These are phyloP conservation scores for Solanum clarkiae DNA, from an alignment of 257 asterid species.

Conservation along the genomic window DNA sequence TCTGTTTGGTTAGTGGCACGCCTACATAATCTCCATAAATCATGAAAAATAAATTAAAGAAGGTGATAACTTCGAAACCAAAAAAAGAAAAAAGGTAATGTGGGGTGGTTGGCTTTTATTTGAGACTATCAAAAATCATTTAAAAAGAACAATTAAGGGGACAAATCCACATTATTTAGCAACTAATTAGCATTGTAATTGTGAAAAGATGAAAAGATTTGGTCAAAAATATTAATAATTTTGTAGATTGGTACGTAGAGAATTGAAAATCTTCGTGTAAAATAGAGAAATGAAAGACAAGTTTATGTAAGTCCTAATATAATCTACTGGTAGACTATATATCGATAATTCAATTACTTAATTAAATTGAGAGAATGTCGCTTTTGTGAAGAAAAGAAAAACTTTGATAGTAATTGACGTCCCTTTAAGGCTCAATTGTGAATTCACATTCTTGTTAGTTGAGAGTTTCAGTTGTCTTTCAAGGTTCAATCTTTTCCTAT, in stretches of 20 bases:
- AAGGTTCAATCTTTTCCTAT: background rate
- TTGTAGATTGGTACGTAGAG: too few species aligned
- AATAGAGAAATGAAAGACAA: background rate
- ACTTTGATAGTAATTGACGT: background rate
- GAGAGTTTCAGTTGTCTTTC: background rate
- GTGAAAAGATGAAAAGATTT: too few species aligned
- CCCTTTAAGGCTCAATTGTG: background rate
- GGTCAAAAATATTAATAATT: too few species aligned
- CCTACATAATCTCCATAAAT: slow-evolving; percentile 38
- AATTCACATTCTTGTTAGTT: background rate
- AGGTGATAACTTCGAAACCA: background rate
- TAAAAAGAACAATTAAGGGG: background rate
- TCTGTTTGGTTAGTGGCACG: slow-evolving; percentile 34
- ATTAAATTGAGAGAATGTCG: background rate
- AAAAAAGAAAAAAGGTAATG: background rate
- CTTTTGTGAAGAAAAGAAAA: background rate
- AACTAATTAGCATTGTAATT: background rate
- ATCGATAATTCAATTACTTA: background rate
- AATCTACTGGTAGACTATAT: background rate
- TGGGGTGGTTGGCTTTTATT: background rate
- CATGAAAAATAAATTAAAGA: slow-evolving; percentile 6
- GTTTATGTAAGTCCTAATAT: background rate
- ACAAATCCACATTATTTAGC: background rate
- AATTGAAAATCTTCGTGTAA: too few species aligned
- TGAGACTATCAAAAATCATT: slow-evolving; percentile 12